Percentiles rank a stretch among this genome's conserved stretches.
Conservation (phyloP, 208 protist genomes). For the Angomonas ambiguus region DNA sequence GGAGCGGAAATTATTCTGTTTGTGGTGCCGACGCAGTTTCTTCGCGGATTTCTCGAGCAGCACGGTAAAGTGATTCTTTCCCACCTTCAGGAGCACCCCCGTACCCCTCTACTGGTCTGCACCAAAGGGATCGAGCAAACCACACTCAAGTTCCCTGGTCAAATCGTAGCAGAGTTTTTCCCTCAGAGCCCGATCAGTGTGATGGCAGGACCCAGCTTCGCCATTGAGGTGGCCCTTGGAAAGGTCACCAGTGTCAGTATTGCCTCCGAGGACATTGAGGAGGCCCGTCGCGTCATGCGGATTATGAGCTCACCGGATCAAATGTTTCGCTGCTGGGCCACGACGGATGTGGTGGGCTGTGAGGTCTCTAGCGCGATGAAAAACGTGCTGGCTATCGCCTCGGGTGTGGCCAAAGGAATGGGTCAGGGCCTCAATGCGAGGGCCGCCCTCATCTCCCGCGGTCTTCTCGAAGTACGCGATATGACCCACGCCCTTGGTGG, state of each 20-base stretch:
- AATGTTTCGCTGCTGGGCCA: slow-evolving; percentile 79
- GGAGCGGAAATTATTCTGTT: slow-evolving; percentile 75
- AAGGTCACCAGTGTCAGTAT: slow-evolving; percentile 77
- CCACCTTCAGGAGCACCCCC: slow-evolving; percentile 27
- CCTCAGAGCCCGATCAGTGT: slow-evolving; percentile 48
- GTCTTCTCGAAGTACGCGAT: slow-evolving; percentile 82
- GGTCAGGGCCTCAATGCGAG: slow-evolving; percentile 73
- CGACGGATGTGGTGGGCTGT: slow-evolving; percentile 78
- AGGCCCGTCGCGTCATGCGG: slow-evolving; percentile 58
- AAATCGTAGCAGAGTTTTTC: slow-evolving; percentile 79
- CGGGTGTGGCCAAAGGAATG: slow-evolving; percentile 62
- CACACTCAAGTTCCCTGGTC: slow-evolving; percentile 69
- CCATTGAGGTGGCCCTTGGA: slow-evolving; percentile 78
- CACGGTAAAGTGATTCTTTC: slow-evolving; percentile 32
- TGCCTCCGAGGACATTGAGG: slow-evolving; percentile 49
- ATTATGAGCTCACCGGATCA: slow-evolving; percentile 69
- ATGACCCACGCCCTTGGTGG: slow-evolving; percentile 71
- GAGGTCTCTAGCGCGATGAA: slow-evolving; percentile 90
- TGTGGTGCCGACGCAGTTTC: slow-evolving; percentile 84
- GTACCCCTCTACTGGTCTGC: slow-evolving; percentile 64
- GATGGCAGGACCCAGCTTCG: slow-evolving; percentile 86
- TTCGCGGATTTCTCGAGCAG: slow-evolving; percentile 67
- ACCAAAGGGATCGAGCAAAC: slow-evolving; percentile 83
- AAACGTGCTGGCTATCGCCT: slow-evolving; percentile 89
- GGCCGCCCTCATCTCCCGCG: slow-evolving; percentile 75